Evolutionary conservation across 768 basidiomycete genomes (phyloP), one percentile per base, ranked within the genome.

Genomic region (Tricholoma bakamatsutake): DNA sequence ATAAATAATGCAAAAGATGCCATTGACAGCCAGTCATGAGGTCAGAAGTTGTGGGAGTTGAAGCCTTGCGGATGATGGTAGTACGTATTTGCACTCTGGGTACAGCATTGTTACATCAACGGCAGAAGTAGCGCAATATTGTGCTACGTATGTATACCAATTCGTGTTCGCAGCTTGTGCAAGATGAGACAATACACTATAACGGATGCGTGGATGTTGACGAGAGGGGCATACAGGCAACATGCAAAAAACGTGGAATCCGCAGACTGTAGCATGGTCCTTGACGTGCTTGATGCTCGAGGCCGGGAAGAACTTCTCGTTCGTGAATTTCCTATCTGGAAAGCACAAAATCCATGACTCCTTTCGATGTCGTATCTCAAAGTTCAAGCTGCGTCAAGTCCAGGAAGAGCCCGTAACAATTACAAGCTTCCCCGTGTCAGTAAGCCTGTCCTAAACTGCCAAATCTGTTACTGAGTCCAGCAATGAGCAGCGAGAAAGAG

Each of bases 381-480:
- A 61, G 53, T n/a, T 57, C 59, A 13, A 66, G 46, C 3, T 56
- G 56, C 52, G 52, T 52, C 9, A 64, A 57, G 3, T 43, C 57
- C 0, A 59, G 60, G 46, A 56, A 51, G 10, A 64, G 56, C n/a
- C 43, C 53, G 24, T 47, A 17, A 57, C 28, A 10, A 40, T 48
- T 5, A 34, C 52, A 27, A 59, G 57, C 28, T 58, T 62, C 7
- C 56, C 57, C 30, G 30, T 39, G 1, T 51, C 52, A 13, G 35
- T 45, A 30, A 64, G 39, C 10, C 11, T 12, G 8, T 55, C 52
- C 62, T 64, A 66, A 27, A 68, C 54, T 4, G 63, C 52, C 2
- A 62, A 59, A 49, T 66, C 59, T 12, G 57, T 37, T 17, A 63
- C 50, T 8, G 45, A 55, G 56, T 66, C 57, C 3, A 65, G 42